Evolutionary conservation across 805 yeast genomes (phyloP), one percentile per base, ranked within the genome.

Genomic region (Candida ovalis): DNA sequence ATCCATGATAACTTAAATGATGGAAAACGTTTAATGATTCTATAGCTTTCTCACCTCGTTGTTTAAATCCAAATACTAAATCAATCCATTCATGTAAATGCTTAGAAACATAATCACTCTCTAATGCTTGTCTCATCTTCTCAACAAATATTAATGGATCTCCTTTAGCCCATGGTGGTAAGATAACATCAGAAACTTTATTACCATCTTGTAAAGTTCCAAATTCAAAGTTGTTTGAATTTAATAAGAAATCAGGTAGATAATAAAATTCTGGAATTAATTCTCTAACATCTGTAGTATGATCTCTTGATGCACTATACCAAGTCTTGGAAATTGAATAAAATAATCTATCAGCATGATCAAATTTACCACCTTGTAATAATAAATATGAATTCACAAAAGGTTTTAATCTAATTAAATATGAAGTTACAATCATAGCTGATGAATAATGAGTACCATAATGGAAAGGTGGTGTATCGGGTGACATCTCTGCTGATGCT

Each of bases 391-490:
- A 84, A 45, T 86, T 87, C 2, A 86, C 92, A 65, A 81, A 87
- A 0, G 97, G 97, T 52, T 83, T 78, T 23, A 89, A 57, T 43
- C 97, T 72, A 35, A 89, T 87, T 53, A 89, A 64, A 56, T 78
- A 89, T 0, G 94, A 85, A 0, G 95, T 77, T 2, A 88, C 96
- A 60, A 89, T 88, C 97, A 89, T 90, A 0, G 96, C 95, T 0
- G 96, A 87, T 0, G 96, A 88, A 61, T 89, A 89, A 63, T 89
- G 97, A 0, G 97, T 90, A 2, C 97, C 97, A 59, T 89, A 89
- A 62, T 89, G 96, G 64, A 89, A 89, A 0, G 96, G 87, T 0
- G 90, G 89, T 0, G 58, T 50, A 33, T 61, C 66, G 0, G 88
- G 72, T 4, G 68, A 59, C 48, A 89, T 69, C 46, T 86, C 81